Percentiles rank a stretch among this genome's conserved stretches.
These are phyloP conservation scores for Sporothrix sp. DNA, from an alignment of 2,329 filamentous ascomycete species.

Conservation along the genomic window DNA sequence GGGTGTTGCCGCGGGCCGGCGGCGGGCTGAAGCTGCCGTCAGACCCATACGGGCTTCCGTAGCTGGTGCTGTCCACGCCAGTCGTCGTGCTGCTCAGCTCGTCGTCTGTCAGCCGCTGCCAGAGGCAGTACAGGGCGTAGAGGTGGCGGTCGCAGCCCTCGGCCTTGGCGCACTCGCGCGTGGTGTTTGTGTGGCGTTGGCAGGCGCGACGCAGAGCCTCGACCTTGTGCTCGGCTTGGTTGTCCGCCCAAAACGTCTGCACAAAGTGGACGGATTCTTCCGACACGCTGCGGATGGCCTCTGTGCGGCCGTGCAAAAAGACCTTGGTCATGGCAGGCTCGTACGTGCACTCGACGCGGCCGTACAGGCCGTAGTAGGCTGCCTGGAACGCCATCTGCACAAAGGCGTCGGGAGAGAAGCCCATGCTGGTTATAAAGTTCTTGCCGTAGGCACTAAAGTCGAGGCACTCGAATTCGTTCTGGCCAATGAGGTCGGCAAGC, in stretches of 20 bases:
- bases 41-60: constrained; percentile 9
- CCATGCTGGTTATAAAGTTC: constrained; percentile 95
- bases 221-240: constrained; percentile 71
- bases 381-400: constrained; percentile 99
- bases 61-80: constrained; percentile 28
- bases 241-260: constrained; percentile 89
- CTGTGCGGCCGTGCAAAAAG: constrained; percentile 86
- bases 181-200: constrained; percentile 68
- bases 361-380: constrained; percentile 94
- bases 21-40: constrained; percentile 55
- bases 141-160: constrained; percentile 87
- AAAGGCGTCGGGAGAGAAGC: constrained; percentile 93
- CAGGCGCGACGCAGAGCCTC: constrained; percentile 77
- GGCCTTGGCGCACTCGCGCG: constrained; percentile 77
- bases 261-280: constrained; percentile 80
- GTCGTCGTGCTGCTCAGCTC: constrained; percentile 39
- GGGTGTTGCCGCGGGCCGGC: constrained; percentile 10
- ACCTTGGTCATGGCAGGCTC: constrained; percentile 98
- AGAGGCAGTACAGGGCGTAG: constrained; percentile 88
- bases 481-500: constrained; percentile 85
- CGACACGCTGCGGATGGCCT: constrained; percentile 81
- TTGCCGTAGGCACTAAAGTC: constrained; percentile 88
- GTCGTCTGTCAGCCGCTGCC: constrained; percentile 81
- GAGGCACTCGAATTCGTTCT: constrained; percentile 90
- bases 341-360: constrained; percentile 87